Evolutionary conservation across 148 eudicot genomes (phyloP), one percentile per base, ranked within the genome.

Genomic region (Silene uniflora): DNA sequence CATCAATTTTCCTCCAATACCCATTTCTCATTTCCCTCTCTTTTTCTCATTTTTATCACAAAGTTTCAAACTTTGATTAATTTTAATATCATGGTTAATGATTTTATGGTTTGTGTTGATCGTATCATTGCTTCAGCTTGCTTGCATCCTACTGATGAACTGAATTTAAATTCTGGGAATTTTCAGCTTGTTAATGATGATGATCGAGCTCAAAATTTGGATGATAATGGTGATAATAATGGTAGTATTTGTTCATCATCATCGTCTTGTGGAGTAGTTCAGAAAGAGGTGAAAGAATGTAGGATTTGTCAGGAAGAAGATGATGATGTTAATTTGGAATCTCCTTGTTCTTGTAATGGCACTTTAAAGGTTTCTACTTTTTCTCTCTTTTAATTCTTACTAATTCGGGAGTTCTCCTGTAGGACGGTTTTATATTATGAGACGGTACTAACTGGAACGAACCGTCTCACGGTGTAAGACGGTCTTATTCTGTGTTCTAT

Each of bases 311-410:
- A 91, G 39, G 96, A 91, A 69, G 97, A 91, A 81, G 91, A 86
- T 81, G 90, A 89, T 12, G 87, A 89, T 60, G 67, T 77, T 23
- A 81, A 86, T 23, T 69, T 91, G 81, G 97, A 91, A 77, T 82
- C 91, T 75, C 97, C 97, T 80, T 91, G 97, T 84, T 83, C 90
- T 79, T 91, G 97, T 70, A 91, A 89, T 85, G 97, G 97, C 81
- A 91, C 97, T 85, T 87, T 91, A 65, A 91, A 91, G 93, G 96
- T 91, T 76, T 29, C 10, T 24, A 35, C 63, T 55, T 44, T 60
- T 39, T 16, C 29, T 24, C 17, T 35, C 17, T 32, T 62, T 49
- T 16, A 1, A 58, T 47, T n/a, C 0, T 71, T 3, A 13, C 11
- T 4, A 29, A 18, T 21, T 16, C 0, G 13, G 55, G 17, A 52